Conservation (phyloP, 2,329 filamentous ascomycete species). For the Colletotrichum truncatum region DNA sequence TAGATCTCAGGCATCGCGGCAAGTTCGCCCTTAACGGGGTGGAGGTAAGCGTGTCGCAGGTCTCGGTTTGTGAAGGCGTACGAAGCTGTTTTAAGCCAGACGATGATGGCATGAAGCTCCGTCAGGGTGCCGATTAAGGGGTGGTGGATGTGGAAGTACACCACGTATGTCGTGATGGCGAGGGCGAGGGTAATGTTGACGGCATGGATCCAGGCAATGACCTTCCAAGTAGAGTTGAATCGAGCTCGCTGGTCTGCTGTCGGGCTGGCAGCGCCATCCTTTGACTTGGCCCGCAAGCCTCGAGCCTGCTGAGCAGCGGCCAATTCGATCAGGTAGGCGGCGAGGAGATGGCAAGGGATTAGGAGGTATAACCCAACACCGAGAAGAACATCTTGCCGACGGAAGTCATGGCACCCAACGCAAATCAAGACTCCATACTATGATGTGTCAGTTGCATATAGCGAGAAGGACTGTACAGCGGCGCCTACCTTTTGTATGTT, state of each 20-base stretch:
- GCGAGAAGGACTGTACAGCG: slow-evolving; percentile 22
- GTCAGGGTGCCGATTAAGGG: slow-evolving; percentile 92
- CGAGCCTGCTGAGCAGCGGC: slow-evolving; percentile 83
- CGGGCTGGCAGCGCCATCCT: slow-evolving; percentile 60
- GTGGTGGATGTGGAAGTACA: slow-evolving; percentile 93
- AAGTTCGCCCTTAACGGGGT: slow-evolving; percentile 73
- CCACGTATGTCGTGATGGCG: slow-evolving; percentile 80
- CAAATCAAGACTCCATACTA: slow-evolving; percentile 97
- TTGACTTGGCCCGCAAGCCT: slow-evolving; percentile 65
- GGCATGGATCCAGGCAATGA: slow-evolving; percentile 82
- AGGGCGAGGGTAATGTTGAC: slow-evolving; percentile 87
- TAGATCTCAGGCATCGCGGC: slow-evolving; percentile 84
- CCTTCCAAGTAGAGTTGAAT: slow-evolving; percentile 81
- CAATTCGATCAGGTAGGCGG: slow-evolving; percentile 90
- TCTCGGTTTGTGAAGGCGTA: slow-evolving; percentile 98
- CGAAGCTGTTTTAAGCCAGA: slow-evolving; percentile 95
- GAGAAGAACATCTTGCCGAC: slow-evolving; percentile 77
- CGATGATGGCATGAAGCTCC: slow-evolving; percentile 91
- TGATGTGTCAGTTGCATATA: slow-evolving; percentile 16
- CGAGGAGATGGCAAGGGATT: slow-evolving; percentile 89
- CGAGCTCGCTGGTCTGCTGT: slow-evolving; percentile 70
- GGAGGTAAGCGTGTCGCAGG: slow-evolving; percentile 87
- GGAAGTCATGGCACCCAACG: slow-evolving; percentile 88
- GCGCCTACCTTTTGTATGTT: slow-evolving; percentile 86
- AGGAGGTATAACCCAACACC: slow-evolving; percentile 84